Percentiles rank a stretch among this genome's conserved stretches.
Evolutionary conservation across 148 eudicot genomes (phyloP).

Genomic region (Mesembryanthemum crystallinum): DNA sequence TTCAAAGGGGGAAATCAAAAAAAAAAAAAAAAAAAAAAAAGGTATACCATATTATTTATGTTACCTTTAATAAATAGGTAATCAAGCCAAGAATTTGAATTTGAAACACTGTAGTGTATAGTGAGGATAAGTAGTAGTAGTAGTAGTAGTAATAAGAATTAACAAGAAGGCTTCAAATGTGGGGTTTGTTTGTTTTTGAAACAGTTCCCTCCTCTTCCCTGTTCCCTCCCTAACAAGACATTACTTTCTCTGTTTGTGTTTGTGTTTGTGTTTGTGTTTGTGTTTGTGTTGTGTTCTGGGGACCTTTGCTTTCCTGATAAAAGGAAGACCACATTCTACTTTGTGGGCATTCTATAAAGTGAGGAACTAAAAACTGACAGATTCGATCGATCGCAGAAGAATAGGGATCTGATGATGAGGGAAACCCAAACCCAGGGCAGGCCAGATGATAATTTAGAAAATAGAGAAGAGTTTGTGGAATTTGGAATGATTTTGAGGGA

Average conservation of each 20-base stretch:
- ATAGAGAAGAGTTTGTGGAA: too few relatives aligned
- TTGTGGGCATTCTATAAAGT: background rate
- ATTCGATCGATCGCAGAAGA: background rate
- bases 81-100: slow-evolving; percentile 35
- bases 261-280: too few relatives aligned
- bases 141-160: too few relatives aligned
- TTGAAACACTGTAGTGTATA: slow-evolving; percentile 27
- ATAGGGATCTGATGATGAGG: background rate
- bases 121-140: background rate
- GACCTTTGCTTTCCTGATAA: slow-evolving; percentile 36
- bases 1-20: background rate
- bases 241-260: slow-evolving; percentile 9
- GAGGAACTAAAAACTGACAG: background rate
- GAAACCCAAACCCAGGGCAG: slow-evolving; percentile 21
- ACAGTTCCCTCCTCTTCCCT: slow-evolving; percentile 64
- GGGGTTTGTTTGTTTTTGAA: slow-evolving; percentile 35
- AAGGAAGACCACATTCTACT: slow-evolving; percentile 19
- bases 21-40: background rate
- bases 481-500: slow-evolving; percentile 7
- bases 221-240: slow-evolving; percentile 36
- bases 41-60: slow-evolving; percentile 15
- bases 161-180: too few relatives aligned
- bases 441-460: too few relatives aligned
- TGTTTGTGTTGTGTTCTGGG: slow-evolving; percentile 7
- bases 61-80: slow-evolving; percentile 39